Base-by-base conservation (phyloP, 495 filamentous ascomycete species). In the Astrocystis sublimbata region DNA sequence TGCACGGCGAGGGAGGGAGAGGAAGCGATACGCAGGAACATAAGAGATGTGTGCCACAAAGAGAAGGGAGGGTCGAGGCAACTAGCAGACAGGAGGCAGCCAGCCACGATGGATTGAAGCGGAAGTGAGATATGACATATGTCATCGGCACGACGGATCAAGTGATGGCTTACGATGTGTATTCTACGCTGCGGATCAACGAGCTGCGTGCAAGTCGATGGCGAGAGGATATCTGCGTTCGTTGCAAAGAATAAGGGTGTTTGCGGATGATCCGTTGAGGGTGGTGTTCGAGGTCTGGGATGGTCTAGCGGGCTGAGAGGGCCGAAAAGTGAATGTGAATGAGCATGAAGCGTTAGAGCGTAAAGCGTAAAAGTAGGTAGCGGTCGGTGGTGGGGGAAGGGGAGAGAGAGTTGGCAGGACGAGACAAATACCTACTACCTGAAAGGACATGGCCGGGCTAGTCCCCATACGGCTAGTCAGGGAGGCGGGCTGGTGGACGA, bases 361-460 rank as follows among this genome's bases (percentile, higher is more conserved):
- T 52, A 52, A 52, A 52, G 49, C 49, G 49, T 52, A 52, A 52
- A 52, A 51, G 47, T 33, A 35, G n/a, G 47, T 49, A 26, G 46
- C n/a, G n/a, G n/a, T 52, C n/a, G 42, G 15, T 58, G 61, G 38
- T 62, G 54, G 53, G 61, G 51, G 56, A 63, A 50, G 51, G n/a
- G 23, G 21, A 56, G 36, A 45, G 62, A 33, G 51, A 60, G 38
- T 28, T 50, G 36, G 63, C 30, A 38, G 59, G 64, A 42, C 40
- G 61, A 64, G 46, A 64, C 66, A 61, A 53, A 60, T 55, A 62
- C 58, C 46, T 56, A 53, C 55, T 55, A 62, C 58, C 46, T 56
- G 41, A 56, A 51, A 58, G 55, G 46, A 41, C 8, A n/a, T n/a
- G 63, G 52, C 38, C 51, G 17, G 21, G 50, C 61, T 53, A 35